These are phyloP conservation scores for Fusarium verrucosum DNA, from an alignment of 2,329 filamentous ascomycete genomes.

Conservation along the genomic window DNA sequence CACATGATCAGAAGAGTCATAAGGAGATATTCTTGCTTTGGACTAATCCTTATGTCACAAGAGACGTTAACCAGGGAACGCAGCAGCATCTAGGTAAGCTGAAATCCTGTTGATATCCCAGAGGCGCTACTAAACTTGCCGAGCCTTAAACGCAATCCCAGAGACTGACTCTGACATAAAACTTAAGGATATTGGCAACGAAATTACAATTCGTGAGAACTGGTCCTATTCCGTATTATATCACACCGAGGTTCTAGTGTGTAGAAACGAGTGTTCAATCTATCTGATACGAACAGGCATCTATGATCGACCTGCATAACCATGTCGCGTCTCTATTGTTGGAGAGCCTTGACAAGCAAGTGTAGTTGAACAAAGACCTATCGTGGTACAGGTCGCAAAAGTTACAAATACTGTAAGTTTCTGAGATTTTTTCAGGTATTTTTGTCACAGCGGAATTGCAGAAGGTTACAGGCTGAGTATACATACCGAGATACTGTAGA, in stretches of 20 bases:
- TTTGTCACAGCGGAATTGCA: too few relatives aligned
- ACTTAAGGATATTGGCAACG: not conserved
- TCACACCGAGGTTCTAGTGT: not conserved
- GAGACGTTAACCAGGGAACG: not conserved
- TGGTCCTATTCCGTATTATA: not conserved
- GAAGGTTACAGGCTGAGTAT: too few relatives aligned
- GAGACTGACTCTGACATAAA: not conserved
- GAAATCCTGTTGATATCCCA: not conserved
- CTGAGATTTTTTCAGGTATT: too few relatives aligned
- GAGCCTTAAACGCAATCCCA: not conserved
- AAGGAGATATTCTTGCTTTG: not conserved
- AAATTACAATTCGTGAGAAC: conserved; percentile 5
- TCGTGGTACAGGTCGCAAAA: too few relatives aligned
- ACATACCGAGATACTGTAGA: too few relatives aligned
- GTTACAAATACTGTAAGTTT: too few relatives aligned
- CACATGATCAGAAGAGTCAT: not conserved
- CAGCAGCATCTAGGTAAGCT: not conserved
- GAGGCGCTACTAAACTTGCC: not conserved
- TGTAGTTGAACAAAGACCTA: not conserved
- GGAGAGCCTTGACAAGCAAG: not conserved
- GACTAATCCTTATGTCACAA: not conserved
- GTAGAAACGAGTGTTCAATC: not conserved
- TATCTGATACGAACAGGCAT: not conserved
- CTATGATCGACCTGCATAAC: not conserved
- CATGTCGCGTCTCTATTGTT: not conserved